Percentiles rank a stretch among this genome's conserved stretches.
phyloP scores from a whole-genome alignment of 305 asterid genomes.

The Striga hermonthica region DNA sequence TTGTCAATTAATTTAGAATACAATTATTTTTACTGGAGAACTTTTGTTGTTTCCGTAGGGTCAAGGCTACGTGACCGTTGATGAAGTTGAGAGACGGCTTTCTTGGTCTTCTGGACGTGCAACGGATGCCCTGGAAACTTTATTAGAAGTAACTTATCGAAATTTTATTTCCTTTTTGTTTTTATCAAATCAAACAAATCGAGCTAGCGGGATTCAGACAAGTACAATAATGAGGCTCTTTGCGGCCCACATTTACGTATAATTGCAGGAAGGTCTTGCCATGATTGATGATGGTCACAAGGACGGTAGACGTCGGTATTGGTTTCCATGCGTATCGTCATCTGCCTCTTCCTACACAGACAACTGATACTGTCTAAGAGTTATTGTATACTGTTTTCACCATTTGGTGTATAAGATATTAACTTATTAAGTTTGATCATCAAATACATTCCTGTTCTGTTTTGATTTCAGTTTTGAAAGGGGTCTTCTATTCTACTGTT shows the following conservation, averaged over 20 bases:
- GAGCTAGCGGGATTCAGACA: not conserved
- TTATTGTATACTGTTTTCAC: conserved; percentile 15
- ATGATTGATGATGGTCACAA: conserved; percentile 93
- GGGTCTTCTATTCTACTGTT: too few relatives aligned
- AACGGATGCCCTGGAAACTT: conserved; percentile 87
- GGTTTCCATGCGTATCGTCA: conserved; percentile 85
- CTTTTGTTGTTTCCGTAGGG: conserved; percentile 43
- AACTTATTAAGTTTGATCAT: conserved; percentile 12
- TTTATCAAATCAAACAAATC: not conserved
- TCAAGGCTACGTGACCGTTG: conserved; percentile 89
- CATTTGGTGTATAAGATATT: conserved; percentile 5
- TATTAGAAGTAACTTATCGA: conserved; percentile 62
- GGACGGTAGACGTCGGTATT: conserved; percentile 73
- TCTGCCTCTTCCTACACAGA: conserved; percentile 61
- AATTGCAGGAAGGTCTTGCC: conserved; percentile 83
- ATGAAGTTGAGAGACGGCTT: conserved; percentile 79
- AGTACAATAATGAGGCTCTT: not conserved
- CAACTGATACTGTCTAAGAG: conserved; percentile 45
- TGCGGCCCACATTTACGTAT: too few relatives aligned
- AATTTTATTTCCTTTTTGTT: not conserved
- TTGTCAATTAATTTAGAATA: too few relatives aligned
- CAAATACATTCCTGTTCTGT: not conserved
- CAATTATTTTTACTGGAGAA: too few relatives aligned
- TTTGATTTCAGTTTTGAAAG: too few relatives aligned
- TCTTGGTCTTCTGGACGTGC: conserved; percentile 93